Evolutionary conservation across 2,329 filamentous ascomycete species (phyloP), one percentile per base, ranked within the genome.

Genomic region (Shiraia sp.): DNA sequence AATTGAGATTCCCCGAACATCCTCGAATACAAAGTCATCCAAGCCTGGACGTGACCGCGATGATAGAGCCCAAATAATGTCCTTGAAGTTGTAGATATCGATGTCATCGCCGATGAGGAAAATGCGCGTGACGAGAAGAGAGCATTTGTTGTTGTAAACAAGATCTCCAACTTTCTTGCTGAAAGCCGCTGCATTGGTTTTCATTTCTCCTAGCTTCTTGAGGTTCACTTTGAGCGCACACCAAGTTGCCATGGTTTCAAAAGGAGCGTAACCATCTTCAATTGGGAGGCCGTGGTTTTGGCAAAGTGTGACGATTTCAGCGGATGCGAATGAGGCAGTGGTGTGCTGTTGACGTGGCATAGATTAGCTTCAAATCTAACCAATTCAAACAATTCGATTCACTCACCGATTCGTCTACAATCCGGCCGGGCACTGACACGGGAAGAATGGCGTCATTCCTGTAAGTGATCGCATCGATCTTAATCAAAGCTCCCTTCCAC

Each of bases 11-110:
- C 36, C 30, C 17, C 19, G 19, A 16, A 40, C 36, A 12, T 40
- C 36, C 9, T 40, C 36, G 16, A 40, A 40, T 3, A 40, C 24
- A 8, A 24, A 19, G 12, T 40, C 36, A 26, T 40, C 36, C 2
- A 40, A 14, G 19, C 60, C 63, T 0, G 75, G 75, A 1, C 75
- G 66, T 41, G 75, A 79, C 1, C 75, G 66, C 0, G 75, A 78
- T n/a, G 58, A 64, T 40, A 75, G 77, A 0, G 75, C 76, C 72
- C 72, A 79, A 36, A 76, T 72, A 8, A 79, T 70, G 17, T 78
- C 73, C 32, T 72, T 71, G 34, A 62, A 63, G 34, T 74, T 49
- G 44, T 75, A 75, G 1, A 75, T 62, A 36, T 79, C 75, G 35
- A 79, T 73, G 34, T 79, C 76, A 1, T 77, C 73, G 1, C 76